Base-by-base conservation (phyloP, 257 asterid genomes). In the Solanum microdontum region DNA sequence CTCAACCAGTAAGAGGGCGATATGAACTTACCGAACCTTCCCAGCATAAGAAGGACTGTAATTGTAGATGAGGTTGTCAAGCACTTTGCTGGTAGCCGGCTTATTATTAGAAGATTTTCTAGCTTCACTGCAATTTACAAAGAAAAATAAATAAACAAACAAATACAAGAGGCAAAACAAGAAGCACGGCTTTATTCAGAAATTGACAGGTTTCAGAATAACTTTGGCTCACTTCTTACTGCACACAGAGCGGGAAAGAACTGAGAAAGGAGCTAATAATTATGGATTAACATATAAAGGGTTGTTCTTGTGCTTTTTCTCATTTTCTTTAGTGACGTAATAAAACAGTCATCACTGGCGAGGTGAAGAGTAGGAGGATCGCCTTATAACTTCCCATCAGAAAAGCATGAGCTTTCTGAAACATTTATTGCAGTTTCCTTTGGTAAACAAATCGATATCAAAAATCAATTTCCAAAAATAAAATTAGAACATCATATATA, bases 11-110 rank as follows among this genome's bases (percentile, higher is more conserved):
- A 11, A 74, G 30, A 10, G 51, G 48, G 30, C 36, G 51, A 0
- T 21, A 30, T 36, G 51, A 28, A 80, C 88, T 93, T 86, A 97
- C 99, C 99, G 98, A 39, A 97, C 94, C 92, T 93, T 97, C 83
- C 99, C 99, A 90, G 97, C 92, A 87, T 92, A 97, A 21, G 98
- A 94, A 74, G 98, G 96, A 87, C 95, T 93, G 89, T 96, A 93
- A 84, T 97, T 97, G 89, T 95, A 97, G 51, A 97, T 97, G 89
- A 97, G 98, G 88, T 93, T 95, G 90, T 95, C 95, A 12, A 94
- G 99, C 73, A 97, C 94, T 89, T 91, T 87, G 60, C 89, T 89
- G 62, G 93, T 75, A 32, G 93, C 86, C 66, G 98, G 98, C 83
- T 96, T 89, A 91, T 94, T 96, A 90, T 94, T 95, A 90, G 84